Conservation (phyloP, 371 early-diverging fungal genomes). For the Mucor circinelloides region DNA sequence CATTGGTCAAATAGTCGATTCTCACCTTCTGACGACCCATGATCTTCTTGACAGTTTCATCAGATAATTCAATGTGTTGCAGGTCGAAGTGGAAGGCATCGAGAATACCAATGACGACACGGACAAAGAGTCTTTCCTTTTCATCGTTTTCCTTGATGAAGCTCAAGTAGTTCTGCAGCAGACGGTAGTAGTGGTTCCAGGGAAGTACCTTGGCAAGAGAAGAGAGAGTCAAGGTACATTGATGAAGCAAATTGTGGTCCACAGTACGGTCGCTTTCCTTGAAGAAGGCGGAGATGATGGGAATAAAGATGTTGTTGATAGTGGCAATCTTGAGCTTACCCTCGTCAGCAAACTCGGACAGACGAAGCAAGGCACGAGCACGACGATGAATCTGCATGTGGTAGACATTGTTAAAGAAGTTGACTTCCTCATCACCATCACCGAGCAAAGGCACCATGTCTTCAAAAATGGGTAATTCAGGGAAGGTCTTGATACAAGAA, state of each 20-base stretch:
- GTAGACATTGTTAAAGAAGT: constrained; percentile 88
- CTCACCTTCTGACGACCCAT: constrained; percentile 47
- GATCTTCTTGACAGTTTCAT: constrained; percentile 43
- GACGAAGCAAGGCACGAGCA: constrained; percentile 76
- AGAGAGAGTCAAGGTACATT: constrained; percentile 76
- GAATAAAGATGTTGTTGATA: constrained; percentile 79
- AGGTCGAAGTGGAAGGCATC: constrained; percentile 93
- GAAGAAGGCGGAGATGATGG: constrained; percentile 83
- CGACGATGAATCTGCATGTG: constrained; percentile 95
- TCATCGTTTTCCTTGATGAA: constrained; percentile 63
- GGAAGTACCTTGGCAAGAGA: constrained; percentile 67
- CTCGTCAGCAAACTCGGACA: constrained; percentile 58
- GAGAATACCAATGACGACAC: constrained; percentile 78
- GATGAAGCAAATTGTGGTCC: constrained; percentile 80
- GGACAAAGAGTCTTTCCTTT: constrained; percentile 77
- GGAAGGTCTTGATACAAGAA: constrained; percentile 64
- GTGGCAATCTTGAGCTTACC: constrained; percentile 55
- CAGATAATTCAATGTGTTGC: constrained; percentile 52
- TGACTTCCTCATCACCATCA: constrained; percentile 75
- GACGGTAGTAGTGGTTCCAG: constrained; percentile 84
- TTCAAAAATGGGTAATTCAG: constrained; percentile 58
- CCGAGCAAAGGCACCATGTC: constrained; percentile 72
- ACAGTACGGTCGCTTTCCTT: constrained; percentile 70
- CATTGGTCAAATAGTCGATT: constrained; percentile 48
- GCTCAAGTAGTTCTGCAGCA: constrained; percentile 73